Conservation (phyloP, 371 early-diverging fungal species). For the Mycotypha africana region DNA sequence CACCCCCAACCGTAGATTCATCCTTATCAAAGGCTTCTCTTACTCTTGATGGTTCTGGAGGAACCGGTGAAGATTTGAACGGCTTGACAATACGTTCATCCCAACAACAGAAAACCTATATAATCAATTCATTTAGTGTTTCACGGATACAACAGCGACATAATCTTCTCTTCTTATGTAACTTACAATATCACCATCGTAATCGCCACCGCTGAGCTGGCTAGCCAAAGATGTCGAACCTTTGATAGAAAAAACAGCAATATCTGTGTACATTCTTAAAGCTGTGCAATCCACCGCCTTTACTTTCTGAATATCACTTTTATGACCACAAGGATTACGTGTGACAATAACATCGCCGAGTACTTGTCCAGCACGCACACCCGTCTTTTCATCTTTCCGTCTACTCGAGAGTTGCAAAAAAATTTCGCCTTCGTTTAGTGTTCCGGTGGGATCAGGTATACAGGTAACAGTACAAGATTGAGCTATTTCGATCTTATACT, state of each 20-base stretch:
- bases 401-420: conserved; percentile 35
- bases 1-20: conserved; percentile 12
- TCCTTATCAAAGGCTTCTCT: conserved; percentile 28
- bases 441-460: conserved; percentile 42
- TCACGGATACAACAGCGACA: too few relatives aligned
- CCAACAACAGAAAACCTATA: conserved; percentile 52
- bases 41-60: conserved; percentile 8
- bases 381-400: conserved; percentile 32
- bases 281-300: conserved; percentile 32
- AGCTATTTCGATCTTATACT: conserved; percentile 36
- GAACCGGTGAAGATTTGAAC: conserved; percentile 20
- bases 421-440: conserved; percentile 28
- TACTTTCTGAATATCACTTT: conserved; percentile 42
- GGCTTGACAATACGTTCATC: conserved; percentile 37
- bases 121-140: neutral
- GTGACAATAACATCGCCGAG: conserved; percentile 39
- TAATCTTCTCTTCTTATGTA: neutral
- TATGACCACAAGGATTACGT: conserved; percentile 40
- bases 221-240: conserved; percentile 38
- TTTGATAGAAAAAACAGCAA: conserved; percentile 36
- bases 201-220: conserved; percentile 45
- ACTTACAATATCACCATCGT: conserved; percentile 50
- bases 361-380: conserved; percentile 30
- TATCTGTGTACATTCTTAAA: conserved; percentile 35
- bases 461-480: conserved; percentile 44